A percentile compares a stretch with the other conserved stretches of the same genome.
Evolutionary conservation across 1,139 yeast species (phyloP).

Genomic region (Hyphopichia buzzinii): DNA sequence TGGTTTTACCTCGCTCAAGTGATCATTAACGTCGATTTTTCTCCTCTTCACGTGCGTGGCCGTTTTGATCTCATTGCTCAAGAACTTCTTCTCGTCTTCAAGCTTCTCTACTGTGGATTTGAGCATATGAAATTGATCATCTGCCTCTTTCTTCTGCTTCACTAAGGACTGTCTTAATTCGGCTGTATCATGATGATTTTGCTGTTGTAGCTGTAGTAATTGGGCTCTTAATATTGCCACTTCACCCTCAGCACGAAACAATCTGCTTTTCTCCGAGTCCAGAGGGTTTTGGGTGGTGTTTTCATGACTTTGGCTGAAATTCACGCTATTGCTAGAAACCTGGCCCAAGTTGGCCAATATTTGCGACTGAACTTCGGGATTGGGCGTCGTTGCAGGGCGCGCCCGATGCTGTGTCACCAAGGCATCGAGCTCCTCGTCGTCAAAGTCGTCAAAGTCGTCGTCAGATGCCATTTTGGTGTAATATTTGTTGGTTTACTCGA

Average conservation of each 20-base stretch:
- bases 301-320: neutral
- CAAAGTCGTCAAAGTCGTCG: constrained; percentile 40
- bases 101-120: constrained; percentile 49
- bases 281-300: neutral
- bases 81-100: constrained; percentile 71
- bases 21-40: constrained; percentile 5
- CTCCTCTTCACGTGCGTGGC: constrained; percentile 10
- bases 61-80: constrained; percentile 41
- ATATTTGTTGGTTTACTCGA: neutral
- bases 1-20: constrained; percentile 11
- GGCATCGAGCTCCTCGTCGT: constrained; percentile 23
- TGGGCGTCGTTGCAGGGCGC: neutral
- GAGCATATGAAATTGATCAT: constrained; percentile 41
- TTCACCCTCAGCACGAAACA: constrained; percentile 68
- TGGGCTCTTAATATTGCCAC: constrained; percentile 72
- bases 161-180: constrained; percentile 37
- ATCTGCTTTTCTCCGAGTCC: no score
- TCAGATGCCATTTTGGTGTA: constrained; percentile 19
- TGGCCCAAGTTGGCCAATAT: neutral
- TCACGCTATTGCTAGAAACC: neutral
- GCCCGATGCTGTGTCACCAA: neutral
- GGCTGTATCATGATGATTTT: constrained; percentile 42
- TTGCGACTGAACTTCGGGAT: neutral
- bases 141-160: constrained; percentile 29
- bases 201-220: constrained; percentile 46